Percentiles rank a stretch among this genome's conserved stretches.
phyloP scores from a whole-genome alignment of 495 filamentous ascomycete species.

The Aspergillus nanangensis region DNA sequence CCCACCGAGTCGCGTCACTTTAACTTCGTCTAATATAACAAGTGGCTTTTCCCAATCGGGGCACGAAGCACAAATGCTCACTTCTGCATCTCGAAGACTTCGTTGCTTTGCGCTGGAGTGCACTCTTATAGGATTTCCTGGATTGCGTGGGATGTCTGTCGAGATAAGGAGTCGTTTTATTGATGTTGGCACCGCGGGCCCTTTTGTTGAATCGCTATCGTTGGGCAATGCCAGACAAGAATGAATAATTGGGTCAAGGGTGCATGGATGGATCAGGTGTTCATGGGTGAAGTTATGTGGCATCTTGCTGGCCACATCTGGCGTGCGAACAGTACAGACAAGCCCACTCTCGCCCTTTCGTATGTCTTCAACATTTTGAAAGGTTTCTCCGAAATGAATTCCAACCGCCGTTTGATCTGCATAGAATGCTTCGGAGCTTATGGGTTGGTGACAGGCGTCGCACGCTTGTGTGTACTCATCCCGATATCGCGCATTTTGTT shows the following conservation, averaged over 20 bases:
- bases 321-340: neutral
- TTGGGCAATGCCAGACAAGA: neutral
- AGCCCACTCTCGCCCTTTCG: neutral
- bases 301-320: neutral
- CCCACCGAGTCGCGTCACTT: neutral
- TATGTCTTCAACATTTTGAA: neutral
- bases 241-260: neutral
- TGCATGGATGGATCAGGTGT: neutral
- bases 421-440: neutral
- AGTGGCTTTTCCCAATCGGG: neutral
- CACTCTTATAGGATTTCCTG: neutral
- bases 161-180: neutral
- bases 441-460: neutral
- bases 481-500: neutral
- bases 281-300: neutral
- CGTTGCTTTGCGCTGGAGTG: neutral
- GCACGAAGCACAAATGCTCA: neutral
- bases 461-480: neutral
- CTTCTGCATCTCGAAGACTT: neutral
- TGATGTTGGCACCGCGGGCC: neutral
- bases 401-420: neutral
- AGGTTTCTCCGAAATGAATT: neutral
- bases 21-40: neutral
- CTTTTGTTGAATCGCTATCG: neutral
- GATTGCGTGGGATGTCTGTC: neutral